Conservation (phyloP, 73 alveolate species). For the Tetrahymena elliotti region DNA sequence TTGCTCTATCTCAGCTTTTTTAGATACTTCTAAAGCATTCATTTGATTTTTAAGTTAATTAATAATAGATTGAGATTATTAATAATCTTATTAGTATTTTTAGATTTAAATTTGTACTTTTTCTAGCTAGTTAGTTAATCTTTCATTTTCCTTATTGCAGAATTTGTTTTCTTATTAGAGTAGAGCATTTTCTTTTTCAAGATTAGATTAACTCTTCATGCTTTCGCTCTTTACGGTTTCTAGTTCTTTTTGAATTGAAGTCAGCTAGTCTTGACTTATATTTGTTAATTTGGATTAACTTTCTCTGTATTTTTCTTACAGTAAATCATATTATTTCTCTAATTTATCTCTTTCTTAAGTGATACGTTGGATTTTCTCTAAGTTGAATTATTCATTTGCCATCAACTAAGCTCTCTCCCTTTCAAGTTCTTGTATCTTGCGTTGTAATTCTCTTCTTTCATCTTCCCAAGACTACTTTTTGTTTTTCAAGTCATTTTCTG, state of each 20-base stretch:
- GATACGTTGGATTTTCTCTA: background rate
- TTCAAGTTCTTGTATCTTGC: background rate
- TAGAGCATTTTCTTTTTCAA: constrained; percentile 32
- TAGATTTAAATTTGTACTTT: constrained; percentile 8
- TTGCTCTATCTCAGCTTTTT: constrained; percentile 17
- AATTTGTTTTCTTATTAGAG: constrained; percentile 17
- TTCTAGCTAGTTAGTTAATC: background rate
- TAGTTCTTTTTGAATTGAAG: background rate
- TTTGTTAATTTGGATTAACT: background rate
- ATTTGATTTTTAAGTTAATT: constrained; percentile 7
- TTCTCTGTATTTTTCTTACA: background rate
- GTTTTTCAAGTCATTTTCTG: constrained; percentile 7
- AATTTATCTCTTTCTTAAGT: background rate
- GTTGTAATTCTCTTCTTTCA: background rate
- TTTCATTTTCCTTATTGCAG: constrained; percentile 9
- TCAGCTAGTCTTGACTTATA: background rate
- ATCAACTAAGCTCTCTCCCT: constrained; percentile 13
- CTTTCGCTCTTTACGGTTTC: background rate
- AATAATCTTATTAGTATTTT: constrained; percentile 24
- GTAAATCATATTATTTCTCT: background rate
- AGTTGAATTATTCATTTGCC: background rate
- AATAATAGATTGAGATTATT: background rate
- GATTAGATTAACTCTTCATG: background rate
- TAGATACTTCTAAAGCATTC: constrained; percentile 16
- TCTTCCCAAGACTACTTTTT: background rate